Evolutionary conservation across 352 stramenopile species (phyloP).

Genomic region (Globisporangium lucens): DNA sequence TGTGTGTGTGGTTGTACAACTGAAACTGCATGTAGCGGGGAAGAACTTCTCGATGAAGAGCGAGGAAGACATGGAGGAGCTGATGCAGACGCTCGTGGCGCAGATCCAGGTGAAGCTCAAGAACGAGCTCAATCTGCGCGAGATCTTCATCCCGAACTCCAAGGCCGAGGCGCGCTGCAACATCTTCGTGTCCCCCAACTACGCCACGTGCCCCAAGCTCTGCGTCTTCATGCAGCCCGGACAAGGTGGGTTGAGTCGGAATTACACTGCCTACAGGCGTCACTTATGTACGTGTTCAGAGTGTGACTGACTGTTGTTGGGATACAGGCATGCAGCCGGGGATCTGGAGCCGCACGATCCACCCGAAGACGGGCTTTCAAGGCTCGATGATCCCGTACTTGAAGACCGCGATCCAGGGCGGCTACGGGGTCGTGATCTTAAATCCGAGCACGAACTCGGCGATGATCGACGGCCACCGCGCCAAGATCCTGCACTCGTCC

Average conservation of each 20-base stretch:
- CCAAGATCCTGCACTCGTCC: conserved; percentile 78
- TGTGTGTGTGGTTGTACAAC: conserved; percentile 5
- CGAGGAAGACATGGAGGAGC: conserved; percentile 81
- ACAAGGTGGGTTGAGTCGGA: conserved; percentile 28
- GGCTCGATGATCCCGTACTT: conserved; percentile 88
- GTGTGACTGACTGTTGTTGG: neutral
- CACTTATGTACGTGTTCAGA: neutral
- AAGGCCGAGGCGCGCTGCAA: conserved; percentile 85
- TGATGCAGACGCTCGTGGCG: conserved; percentile 79
- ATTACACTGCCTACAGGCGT: neutral
- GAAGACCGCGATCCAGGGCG: conserved; percentile 81
- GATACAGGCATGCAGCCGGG: conserved; percentile 55
- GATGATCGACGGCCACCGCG: conserved; percentile 74
- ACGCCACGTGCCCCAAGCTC: conserved; percentile 72
- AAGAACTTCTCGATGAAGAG: conserved; percentile 81
- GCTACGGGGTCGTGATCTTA: conserved; percentile 77
- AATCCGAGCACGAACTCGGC: conserved; percentile 84
- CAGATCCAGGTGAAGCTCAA: conserved; percentile 87
- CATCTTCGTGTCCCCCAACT: conserved; percentile 84
- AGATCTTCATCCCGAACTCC: conserved; percentile 88
- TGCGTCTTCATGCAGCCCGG: conserved; percentile 82
- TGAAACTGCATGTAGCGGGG: conserved; percentile 19
- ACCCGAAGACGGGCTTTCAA: conserved; percentile 79
- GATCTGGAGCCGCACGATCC: conserved; percentile 70
- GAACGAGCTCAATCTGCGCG: conserved; percentile 75